These are phyloP conservation scores for Starmerella vitae DNA, from an alignment of 805 yeast species.

Conservation along the genomic window DNA sequence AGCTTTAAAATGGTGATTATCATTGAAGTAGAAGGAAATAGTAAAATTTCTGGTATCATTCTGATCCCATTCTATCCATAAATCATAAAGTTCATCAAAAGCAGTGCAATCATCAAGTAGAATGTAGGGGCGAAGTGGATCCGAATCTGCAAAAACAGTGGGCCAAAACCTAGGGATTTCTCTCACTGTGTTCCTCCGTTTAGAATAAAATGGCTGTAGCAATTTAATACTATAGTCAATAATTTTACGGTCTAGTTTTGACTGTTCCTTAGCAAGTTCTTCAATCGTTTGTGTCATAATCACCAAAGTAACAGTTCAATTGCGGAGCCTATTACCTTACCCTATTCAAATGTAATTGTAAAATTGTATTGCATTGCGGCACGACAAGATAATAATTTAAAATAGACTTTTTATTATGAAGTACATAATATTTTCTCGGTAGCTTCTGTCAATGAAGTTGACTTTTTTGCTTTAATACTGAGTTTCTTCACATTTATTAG, in stretches of 20 bases:
- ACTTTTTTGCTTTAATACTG: too few relatives aligned
- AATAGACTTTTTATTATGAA: too few relatives aligned
- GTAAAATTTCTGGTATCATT: slow-evolving; percentile 43
- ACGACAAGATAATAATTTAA: too few relatives aligned
- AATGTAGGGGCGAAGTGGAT: slow-evolving; percentile 60
- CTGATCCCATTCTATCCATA: slow-evolving; percentile 39
- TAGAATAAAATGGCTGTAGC: slow-evolving; percentile 43
- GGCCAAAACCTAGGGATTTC: slow-evolving; percentile 73
- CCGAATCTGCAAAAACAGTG: slow-evolving; percentile 67
- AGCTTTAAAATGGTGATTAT: slow-evolving; percentile 36
- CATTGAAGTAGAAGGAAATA: slow-evolving; percentile 45
- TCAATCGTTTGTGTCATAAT: too few relatives aligned
- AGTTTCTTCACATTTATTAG: too few relatives aligned
- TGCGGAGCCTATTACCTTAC: too few relatives aligned
- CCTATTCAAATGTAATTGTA: too few relatives aligned
- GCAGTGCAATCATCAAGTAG: slow-evolving; percentile 64
- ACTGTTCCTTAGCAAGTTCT: slow-evolving; percentile 14
- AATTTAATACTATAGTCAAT: slow-evolving; percentile 22
- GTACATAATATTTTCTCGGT: too few relatives aligned
- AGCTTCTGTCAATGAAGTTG: too few relatives aligned
- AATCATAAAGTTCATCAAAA: slow-evolving; percentile 50
- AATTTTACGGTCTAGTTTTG: slow-evolving; percentile 15
- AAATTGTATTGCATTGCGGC: too few relatives aligned
- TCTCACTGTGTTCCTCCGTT: slow-evolving; percentile 40
- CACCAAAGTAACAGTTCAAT: too few relatives aligned